Percentiles rank a stretch among this genome's conserved stretches.
phyloP scores from a whole-genome alignment of 306 rosid species.

The Pyrus betulifolia region DNA sequence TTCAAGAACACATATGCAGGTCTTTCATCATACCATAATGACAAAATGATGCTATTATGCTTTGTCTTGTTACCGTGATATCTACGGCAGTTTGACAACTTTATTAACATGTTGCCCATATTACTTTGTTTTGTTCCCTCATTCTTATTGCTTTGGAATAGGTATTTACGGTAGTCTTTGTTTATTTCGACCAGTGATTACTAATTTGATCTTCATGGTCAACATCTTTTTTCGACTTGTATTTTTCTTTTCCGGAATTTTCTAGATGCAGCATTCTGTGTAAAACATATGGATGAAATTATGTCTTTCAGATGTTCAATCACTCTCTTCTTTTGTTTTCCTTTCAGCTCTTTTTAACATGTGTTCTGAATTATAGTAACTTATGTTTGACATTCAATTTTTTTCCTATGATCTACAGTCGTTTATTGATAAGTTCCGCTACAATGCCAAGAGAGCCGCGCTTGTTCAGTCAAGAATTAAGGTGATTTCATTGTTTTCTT shows the following conservation, averaged over 20 bases:
- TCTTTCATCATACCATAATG: conserved; percentile 10
- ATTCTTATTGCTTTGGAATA: neutral
- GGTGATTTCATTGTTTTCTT: conserved; percentile 39
- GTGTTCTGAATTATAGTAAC: neutral
- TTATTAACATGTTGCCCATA: neutral
- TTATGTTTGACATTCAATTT: conserved; percentile 21
- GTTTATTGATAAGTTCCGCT: conserved; percentile 95
- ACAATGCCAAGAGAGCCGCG: conserved; percentile 97
- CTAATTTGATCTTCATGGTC: neutral
- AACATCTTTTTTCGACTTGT: neutral
- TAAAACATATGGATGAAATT: neutral
- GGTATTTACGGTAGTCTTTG: neutral
- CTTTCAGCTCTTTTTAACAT: neutral
- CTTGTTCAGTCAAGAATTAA: conserved; percentile 99
- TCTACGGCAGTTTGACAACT: neutral
- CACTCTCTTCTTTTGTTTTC: neutral
- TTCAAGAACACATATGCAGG: conserved; percentile 94
- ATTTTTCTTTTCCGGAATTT: neutral
- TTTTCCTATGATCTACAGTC: conserved; percentile 45
- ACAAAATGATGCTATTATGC: neutral
- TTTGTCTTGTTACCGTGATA: conserved; percentile 5
- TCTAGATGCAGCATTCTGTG: neutral
- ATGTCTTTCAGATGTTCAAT: neutral
- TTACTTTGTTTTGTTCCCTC: neutral
- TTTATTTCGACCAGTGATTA: neutral